phyloP scores from a whole-genome alignment of 768 basidiomycete genomes.

The Mycena rebaudengoi region DNA sequence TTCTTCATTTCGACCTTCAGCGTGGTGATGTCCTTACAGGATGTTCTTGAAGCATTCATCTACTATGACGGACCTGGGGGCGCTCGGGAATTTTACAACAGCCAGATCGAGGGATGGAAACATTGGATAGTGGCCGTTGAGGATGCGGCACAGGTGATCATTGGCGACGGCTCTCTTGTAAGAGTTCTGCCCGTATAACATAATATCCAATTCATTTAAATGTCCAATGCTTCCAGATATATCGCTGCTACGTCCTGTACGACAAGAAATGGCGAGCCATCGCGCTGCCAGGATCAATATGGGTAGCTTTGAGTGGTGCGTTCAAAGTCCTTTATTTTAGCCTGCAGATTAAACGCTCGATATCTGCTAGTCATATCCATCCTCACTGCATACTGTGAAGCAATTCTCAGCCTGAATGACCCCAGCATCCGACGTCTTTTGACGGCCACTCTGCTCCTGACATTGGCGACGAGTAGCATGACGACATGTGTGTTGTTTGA shows the following conservation, averaged over 20 bases:
- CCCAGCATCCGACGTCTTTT: slow-evolving; percentile 1
- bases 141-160: slow-evolving; percentile 8
- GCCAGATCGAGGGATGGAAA: slow-evolving; percentile 7
- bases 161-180: slow-evolving; percentile 10
- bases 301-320: slow-evolving; percentile 1
- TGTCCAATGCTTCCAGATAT: slow-evolving; percentile 11
- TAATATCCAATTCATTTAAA: too few species aligned
- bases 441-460: neutral
- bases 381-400: neutral
- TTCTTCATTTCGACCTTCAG: neutral
- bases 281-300: neutral
- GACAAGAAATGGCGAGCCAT: slow-evolving; percentile 11
- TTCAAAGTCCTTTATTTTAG: neutral
- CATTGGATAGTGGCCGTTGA: slow-evolving; percentile 16
- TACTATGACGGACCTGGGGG: too few species aligned
- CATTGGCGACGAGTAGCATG: slow-evolving; percentile 10
- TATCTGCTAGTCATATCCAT: neutral
- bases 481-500: slow-evolving; percentile 10
- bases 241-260: slow-evolving; percentile 18
- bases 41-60: neutral
- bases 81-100: too few species aligned
- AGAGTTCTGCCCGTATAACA: too few species aligned
- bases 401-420: neutral
- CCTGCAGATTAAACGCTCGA: neutral
- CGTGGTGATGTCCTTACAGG: neutral